phyloP scores from a whole-genome alignment of 73 alveolate species.

The Symbiodinium natans region DNA sequence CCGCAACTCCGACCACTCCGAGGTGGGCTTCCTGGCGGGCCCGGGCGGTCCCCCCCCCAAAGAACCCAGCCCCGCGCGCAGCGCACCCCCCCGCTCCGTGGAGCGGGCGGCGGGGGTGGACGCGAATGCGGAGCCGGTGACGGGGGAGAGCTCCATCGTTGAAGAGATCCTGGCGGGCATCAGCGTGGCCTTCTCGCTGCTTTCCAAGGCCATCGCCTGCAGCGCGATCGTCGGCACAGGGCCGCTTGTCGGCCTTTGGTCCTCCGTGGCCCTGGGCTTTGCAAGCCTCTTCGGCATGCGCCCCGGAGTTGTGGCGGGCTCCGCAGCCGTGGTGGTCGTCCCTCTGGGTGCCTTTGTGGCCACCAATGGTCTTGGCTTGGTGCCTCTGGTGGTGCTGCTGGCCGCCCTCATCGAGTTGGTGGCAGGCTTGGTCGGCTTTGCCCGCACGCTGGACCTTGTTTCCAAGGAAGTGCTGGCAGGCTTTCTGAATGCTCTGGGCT shows the following conservation, averaged over 20 bases:
- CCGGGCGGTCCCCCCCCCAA: too few relatives aligned
- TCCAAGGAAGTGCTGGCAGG: conserved; percentile 81
- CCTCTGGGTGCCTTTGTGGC: conserved; percentile 54
- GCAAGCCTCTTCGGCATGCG: conserved; percentile 62
- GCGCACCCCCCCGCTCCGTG: too few relatives aligned
- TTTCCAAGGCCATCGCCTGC: conserved; percentile 61
- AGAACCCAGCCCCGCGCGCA: too few relatives aligned
- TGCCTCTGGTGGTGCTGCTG: conserved; percentile 42
- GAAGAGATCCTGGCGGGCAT: conserved; percentile 81
- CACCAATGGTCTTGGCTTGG: conserved; percentile 8
- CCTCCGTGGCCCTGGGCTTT: conserved; percentile 55
- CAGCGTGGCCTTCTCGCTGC: conserved; percentile 61
- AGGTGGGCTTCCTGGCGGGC: too few relatives aligned
- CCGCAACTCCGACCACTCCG: too few relatives aligned
- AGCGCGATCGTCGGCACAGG: conserved; percentile 75
- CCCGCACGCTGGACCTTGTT: conserved; percentile 39
- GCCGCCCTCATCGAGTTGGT: conserved; percentile 11
- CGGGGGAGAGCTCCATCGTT: too few relatives aligned
- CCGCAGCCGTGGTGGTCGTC: conserved; percentile 71
- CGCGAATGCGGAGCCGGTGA: too few relatives aligned
- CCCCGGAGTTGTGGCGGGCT: conserved; percentile 67
- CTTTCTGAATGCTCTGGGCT: conserved; percentile 51
- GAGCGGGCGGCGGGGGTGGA: too few relatives aligned
- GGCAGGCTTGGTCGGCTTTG: conserved; percentile 41
- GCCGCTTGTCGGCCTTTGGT: conserved; percentile 64